Evolutionary conservation across 768 basidiomycete species (phyloP).

Genomic region (Suillus subalutaceus): DNA sequence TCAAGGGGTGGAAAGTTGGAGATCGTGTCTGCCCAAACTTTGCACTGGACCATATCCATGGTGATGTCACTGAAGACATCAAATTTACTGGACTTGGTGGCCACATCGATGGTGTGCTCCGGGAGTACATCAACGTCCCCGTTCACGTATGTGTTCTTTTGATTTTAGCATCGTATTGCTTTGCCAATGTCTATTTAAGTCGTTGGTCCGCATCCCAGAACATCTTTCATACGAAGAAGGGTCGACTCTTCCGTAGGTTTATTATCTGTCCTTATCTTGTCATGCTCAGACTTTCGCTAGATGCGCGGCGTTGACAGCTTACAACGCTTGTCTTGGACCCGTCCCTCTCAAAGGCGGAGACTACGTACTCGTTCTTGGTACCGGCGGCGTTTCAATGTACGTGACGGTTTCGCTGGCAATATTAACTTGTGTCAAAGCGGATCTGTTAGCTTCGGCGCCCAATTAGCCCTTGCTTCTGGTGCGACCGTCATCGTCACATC

Average conservation of each 20-base stretch:
- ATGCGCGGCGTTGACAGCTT: conserved; percentile 66
- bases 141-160: conserved; percentile 36
- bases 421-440: not conserved
- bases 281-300: conserved; percentile 26
- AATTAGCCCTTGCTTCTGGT: conserved; percentile 64
- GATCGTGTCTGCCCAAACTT: conserved; percentile 63
- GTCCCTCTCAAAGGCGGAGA: conserved; percentile 60
- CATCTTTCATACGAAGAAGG: conserved; percentile 67
- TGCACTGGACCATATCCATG: conserved; percentile 48
- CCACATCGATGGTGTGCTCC: conserved; percentile 52
- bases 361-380: conserved; percentile 56
- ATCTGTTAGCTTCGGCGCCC: conserved; percentile 51
- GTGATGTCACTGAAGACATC: conserved; percentile 41
- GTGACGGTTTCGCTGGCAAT: conserved; percentile 11
- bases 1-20: conserved; percentile 53
- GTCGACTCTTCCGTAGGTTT: conserved; percentile 58
- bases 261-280: no score
- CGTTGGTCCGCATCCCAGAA: conserved; percentile 54
- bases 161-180: not conserved
- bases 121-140: conserved; percentile 55
- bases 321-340: conserved; percentile 56
- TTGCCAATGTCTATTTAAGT: conserved; percentile 28
- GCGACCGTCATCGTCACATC: conserved; percentile 70
- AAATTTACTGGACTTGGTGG: conserved; percentile 47
- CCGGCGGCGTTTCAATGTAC: conserved; percentile 59